Conservation (phyloP, 2,329 filamentous ascomycete genomes). For the Metarhizium guizhouense region DNA sequence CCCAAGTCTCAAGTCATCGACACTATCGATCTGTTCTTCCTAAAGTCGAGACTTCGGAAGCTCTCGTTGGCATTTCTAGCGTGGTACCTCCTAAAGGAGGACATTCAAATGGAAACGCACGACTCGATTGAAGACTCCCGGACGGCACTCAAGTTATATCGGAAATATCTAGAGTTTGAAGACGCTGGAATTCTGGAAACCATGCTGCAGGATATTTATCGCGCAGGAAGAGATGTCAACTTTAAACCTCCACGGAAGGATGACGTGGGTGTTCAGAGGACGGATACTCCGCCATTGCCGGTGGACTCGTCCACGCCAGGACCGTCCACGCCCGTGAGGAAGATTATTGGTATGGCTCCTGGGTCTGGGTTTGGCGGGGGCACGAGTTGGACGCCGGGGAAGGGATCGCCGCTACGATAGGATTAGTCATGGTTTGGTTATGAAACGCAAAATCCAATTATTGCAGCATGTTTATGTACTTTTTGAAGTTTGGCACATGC, state of each 20-base stretch:
- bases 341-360: conserved; percentile 24
- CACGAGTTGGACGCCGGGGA: conserved; percentile 37
- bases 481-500: background rate
- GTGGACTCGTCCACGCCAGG: conserved; percentile 21
- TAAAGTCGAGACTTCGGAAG: conserved; percentile 72
- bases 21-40: conserved; percentile 85
- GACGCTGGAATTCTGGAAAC: conserved; percentile 76
- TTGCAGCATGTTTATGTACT: background rate
- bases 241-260: conserved; percentile 43
- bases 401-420: conserved; percentile 28
- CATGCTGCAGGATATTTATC: conserved; percentile 82
- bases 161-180: conserved; percentile 82
- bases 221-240: conserved; percentile 36
- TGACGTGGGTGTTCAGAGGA: conserved; percentile 33
- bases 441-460: background rate
- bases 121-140: conserved; percentile 93
- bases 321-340: conserved; percentile 39
- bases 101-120: conserved; percentile 86
- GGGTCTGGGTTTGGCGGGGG: conserved; percentile 29
- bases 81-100: conserved; percentile 83
- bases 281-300: conserved; percentile 45
- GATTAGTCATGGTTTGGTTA: background rate
- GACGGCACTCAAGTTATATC: conserved; percentile 79
- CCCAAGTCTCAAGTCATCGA: conserved; percentile 87
- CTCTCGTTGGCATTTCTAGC: conserved; percentile 86